These are phyloP conservation scores for Colletotrichum sp. DNA, from an alignment of 2,329 filamentous ascomycete genomes.

Conservation along the genomic window DNA sequence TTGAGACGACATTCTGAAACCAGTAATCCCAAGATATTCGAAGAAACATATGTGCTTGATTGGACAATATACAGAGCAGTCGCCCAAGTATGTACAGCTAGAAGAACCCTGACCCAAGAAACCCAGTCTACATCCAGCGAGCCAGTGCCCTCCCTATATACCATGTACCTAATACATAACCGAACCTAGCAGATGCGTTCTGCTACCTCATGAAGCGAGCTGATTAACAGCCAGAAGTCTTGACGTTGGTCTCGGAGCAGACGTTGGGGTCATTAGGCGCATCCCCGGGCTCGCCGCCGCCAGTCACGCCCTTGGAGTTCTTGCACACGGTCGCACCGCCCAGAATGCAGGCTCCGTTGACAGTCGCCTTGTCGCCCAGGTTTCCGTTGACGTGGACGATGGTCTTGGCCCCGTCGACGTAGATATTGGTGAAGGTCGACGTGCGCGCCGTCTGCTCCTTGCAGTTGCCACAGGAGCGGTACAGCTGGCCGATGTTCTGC, in stretches of 20 bases:
- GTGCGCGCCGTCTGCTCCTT: constrained; percentile 27
- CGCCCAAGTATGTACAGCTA: background rate
- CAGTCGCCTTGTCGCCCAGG: constrained; percentile 27
- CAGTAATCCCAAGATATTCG: background rate
- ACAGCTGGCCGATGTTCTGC: constrained; percentile 47
- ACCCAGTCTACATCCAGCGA: background rate
- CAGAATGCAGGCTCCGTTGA: constrained; percentile 17
- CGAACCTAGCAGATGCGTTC: background rate
- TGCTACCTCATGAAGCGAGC: background rate
- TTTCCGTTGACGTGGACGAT: constrained; percentile 35
- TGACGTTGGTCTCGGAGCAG: background rate
- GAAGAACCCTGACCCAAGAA: background rate
- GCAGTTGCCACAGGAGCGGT: constrained; percentile 49
- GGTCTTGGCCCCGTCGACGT: constrained; percentile 38
- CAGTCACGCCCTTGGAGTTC: constrained; percentile 37
- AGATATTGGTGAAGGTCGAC: constrained; percentile 25
- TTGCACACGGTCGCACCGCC: constrained; percentile 13
- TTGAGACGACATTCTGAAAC: background rate
- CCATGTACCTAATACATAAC: background rate
- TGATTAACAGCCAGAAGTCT: constrained; percentile 12
- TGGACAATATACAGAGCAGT: background rate
- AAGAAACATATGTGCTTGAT: constrained; percentile 1
- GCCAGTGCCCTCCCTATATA: background rate
- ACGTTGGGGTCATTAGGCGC: constrained; percentile 1
- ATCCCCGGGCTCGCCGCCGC: constrained; percentile 35